Conservation (phyloP, 2,329 filamentous ascomycete species). For the Epichloe gansuensis region DNA sequence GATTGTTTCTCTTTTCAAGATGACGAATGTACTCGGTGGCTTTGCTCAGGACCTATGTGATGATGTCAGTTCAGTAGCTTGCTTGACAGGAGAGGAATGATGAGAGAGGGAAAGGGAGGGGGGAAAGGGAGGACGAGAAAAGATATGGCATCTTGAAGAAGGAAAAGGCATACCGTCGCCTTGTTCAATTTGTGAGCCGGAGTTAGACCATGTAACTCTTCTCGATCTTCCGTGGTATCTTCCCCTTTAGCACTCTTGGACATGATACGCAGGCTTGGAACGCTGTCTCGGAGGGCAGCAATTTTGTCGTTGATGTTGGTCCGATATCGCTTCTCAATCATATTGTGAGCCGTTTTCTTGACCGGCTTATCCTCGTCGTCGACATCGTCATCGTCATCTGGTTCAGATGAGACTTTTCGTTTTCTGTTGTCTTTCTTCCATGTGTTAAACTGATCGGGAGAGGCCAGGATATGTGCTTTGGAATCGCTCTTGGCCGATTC, state of each 20-base stretch:
- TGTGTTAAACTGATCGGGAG: conserved; percentile 40
- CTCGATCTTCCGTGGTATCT: conserved; percentile 59
- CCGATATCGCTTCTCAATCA: conserved; percentile 94
- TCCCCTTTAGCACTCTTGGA: conserved; percentile 57
- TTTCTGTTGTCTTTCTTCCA: conserved; percentile 44
- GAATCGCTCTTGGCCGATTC: conserved; percentile 38
- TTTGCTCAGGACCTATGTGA: conserved; percentile 63
- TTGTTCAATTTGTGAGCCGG: conserved; percentile 94
- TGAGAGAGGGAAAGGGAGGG: neutral
- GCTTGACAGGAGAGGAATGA: neutral
- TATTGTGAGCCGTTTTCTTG: conserved; percentile 95
- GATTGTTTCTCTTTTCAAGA: conserved; percentile 78
- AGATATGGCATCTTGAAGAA: neutral
- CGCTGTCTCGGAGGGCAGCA: conserved; percentile 77
- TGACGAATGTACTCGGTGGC: conserved; percentile 94
- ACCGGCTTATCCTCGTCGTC: conserved; percentile 40
- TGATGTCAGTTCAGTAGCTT: neutral
- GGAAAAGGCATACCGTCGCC: conserved; percentile 53
- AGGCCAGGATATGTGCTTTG: conserved; percentile 38
- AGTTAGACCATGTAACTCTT: conserved; percentile 62
- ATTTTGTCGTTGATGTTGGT: conserved; percentile 98
- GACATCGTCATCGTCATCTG: conserved; percentile 41
- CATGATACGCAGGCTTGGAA: conserved; percentile 79
- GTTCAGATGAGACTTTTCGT: conserved; percentile 53
- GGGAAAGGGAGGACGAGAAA: neutral